Conservation (phyloP, 148 eudicot species). For the Silene latifolia region DNA sequence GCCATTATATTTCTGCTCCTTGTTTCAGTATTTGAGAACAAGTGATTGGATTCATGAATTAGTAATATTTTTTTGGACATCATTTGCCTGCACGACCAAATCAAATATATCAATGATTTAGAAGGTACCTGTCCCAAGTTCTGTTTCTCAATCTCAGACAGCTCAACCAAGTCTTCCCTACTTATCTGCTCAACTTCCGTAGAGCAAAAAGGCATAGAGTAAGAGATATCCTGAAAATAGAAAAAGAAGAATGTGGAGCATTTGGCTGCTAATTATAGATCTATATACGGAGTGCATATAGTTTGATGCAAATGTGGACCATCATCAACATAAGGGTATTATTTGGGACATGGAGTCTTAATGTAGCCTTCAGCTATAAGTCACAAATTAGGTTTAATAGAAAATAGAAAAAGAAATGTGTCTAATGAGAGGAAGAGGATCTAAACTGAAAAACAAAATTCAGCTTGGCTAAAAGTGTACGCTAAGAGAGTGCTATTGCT, state of each 20-base stretch:
- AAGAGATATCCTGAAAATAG: conserved; percentile 55
- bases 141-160: conserved; percentile 85
- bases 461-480: too few relatives aligned
- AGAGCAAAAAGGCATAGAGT: conserved; percentile 81
- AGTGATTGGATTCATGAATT: background rate
- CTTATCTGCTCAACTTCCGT: conserved; percentile 69
- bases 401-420: too few relatives aligned
- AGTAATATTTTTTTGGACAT: background rate
- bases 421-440: too few relatives aligned
- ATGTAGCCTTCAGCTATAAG: background rate
- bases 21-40: background rate
- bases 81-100: background rate
- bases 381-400: too few relatives aligned
- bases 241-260: background rate
- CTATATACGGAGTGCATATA: background rate
- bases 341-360: too few relatives aligned
- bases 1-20: background rate
- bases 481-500: too few relatives aligned
- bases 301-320: background rate
- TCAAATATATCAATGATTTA: conserved; percentile 7
- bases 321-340: background rate
- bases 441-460: too few relatives aligned
- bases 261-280: background rate
- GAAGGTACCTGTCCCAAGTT: conserved; percentile 75
- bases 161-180: conserved; percentile 88